Percentiles rank a stretch among this genome's conserved stretches.
These are phyloP conservation scores for Macroventuria anomochaeta DNA, from an alignment of 2,329 filamentous ascomycete genomes.

Conservation along the genomic window DNA sequence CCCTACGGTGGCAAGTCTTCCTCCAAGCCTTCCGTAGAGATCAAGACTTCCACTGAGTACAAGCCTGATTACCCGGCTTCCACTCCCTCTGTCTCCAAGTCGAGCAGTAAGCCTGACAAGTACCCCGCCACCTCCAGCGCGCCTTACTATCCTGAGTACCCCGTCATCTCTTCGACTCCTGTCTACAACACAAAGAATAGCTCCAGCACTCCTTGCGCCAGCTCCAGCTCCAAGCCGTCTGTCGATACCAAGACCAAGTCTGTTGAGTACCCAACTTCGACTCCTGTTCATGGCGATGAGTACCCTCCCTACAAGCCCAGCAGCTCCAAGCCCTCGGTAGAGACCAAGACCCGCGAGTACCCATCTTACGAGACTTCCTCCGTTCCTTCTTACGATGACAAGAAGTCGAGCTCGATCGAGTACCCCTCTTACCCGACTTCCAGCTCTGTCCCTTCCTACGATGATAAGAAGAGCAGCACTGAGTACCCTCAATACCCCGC, in stretches of 20 bases:
- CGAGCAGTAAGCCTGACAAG: conserved; percentile 2
- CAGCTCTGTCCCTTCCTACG: too few species aligned
- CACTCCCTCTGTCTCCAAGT: neutral
- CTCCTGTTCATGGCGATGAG: neutral
- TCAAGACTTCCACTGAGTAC: neutral
- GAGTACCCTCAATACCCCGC: too few species aligned
- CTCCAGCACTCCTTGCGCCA: conserved; percentile 5
- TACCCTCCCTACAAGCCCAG: neutral
- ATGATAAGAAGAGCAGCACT: too few species aligned
- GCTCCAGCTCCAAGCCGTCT: conserved; percentile 1
- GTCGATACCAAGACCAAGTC: conserved; percentile 9
- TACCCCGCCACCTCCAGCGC: conserved; percentile 1
- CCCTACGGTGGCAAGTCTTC: conserved; percentile 4
- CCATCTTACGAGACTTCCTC: neutral
- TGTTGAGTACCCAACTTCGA: neutral
- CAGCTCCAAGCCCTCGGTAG: neutral
- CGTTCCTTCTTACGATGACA: neutral
- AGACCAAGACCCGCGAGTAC: neutral
- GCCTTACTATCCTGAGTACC: conserved; percentile 3
- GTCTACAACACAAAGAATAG: neutral
- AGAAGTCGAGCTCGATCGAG: too few species aligned
- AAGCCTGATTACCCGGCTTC: neutral
- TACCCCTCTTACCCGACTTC: too few species aligned
- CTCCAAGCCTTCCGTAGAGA: neutral
- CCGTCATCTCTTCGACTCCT: conserved; percentile 2